These are phyloP conservation scores for Tolypocladium paradoxum DNA, from an alignment of 2,329 filamentous ascomycete genomes.

Conservation along the genomic window DNA sequence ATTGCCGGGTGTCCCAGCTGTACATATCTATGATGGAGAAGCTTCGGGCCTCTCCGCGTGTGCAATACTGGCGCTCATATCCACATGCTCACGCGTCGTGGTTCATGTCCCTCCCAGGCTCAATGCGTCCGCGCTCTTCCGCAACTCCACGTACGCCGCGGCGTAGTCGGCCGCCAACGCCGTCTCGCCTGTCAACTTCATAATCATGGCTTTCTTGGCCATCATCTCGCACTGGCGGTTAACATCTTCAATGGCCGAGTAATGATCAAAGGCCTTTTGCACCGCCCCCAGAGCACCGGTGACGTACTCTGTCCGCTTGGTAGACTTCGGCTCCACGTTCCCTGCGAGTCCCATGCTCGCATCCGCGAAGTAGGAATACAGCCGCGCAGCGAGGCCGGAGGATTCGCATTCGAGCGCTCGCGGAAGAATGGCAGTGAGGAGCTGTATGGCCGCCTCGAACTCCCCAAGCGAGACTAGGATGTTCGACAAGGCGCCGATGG, in stretches of 20 bases:
- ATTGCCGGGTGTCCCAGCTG: not conserved
- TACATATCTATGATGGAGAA: not conserved
- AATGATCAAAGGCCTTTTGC: constrained; percentile 53
- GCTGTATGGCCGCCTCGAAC: constrained; percentile 52
- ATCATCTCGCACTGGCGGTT: constrained; percentile 67
- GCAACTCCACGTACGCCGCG: constrained; percentile 51
- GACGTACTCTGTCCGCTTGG: constrained; percentile 43
- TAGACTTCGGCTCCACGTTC: constrained; percentile 27
- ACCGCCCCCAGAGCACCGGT: constrained; percentile 49
- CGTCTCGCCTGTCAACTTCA: constrained; percentile 57
- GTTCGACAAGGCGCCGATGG: constrained; percentile 54
- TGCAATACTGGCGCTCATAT: not conserved
- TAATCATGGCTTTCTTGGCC: constrained; percentile 71
- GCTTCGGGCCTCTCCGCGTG: not conserved
- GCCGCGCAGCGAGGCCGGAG: constrained; percentile 46
- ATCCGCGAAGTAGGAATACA: constrained; percentile 65
- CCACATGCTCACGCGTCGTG: not conserved
- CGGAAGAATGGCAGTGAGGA: constrained; percentile 62
- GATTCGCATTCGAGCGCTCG: constrained; percentile 65
- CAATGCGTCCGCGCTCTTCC: constrained; percentile 24
- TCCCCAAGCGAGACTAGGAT: constrained; percentile 62
- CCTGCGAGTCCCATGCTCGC: constrained; percentile 71
- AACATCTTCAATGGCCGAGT: constrained; percentile 52
- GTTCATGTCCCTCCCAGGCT: constrained; percentile 10
- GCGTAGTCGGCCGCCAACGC: constrained; percentile 55